These are phyloP conservation scores for Lathyrus sativus DNA, from an alignment of 306 rosid species.

Conservation along the genomic window DNA sequence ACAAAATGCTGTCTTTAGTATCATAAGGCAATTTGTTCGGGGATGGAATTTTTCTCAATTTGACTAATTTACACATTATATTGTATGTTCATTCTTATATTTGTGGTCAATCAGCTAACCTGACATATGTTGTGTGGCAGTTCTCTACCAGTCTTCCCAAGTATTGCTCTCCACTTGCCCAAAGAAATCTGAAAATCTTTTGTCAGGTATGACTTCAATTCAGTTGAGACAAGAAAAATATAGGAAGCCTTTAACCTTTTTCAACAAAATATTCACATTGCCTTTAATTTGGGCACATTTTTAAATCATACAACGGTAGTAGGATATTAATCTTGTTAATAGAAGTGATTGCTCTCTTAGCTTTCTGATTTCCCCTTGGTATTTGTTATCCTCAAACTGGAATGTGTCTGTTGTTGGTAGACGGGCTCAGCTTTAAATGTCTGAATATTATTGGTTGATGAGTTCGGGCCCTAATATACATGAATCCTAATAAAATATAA, in stretches of 20 bases:
- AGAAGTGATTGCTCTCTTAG: background rate
- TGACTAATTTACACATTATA: constrained; percentile 5
- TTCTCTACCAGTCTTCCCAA: constrained; percentile 74
- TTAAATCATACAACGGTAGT: constrained; percentile 5
- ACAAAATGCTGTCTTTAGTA: constrained; percentile 11
- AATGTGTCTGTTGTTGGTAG: background rate
- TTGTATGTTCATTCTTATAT: background rate
- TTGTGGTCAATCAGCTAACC: constrained; percentile 30
- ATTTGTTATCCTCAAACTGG: background rate
- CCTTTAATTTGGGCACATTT: constrained; percentile 15
- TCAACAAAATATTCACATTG: background rate
- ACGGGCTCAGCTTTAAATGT: background rate
- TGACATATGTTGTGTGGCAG: constrained; percentile 51
- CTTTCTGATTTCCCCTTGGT: background rate
- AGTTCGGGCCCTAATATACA: background rate
- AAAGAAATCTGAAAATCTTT: constrained; percentile 71
- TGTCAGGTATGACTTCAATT: constrained; percentile 60
- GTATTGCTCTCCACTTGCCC: constrained; percentile 77
- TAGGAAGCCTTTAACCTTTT: background rate
- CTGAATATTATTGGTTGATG: background rate
- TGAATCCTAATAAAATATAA: no score
- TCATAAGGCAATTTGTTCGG: background rate
- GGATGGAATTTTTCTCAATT: background rate
- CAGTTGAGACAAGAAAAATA: background rate
- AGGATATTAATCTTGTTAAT: constrained; percentile 12